Evolutionary conservation across 768 basidiomycete genomes (phyloP), one percentile per base, ranked within the genome.

Genomic region (Phlebiopsis gigantea): DNA sequence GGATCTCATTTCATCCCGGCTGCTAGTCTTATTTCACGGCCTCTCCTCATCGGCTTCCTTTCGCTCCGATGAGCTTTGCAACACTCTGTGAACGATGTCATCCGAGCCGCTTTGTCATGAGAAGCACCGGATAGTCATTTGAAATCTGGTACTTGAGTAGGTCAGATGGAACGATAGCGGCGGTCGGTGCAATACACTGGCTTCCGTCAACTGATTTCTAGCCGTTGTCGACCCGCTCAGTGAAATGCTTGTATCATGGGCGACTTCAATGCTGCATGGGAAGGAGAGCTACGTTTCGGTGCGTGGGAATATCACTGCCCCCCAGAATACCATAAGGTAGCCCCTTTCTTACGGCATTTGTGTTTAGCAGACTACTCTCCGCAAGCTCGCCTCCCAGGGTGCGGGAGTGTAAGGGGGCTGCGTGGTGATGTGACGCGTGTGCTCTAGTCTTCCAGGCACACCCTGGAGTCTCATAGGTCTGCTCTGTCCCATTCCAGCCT

Each of bases 381-480:
- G 42, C 51, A n/a, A 7, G 46, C 24, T 43, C 17, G 10, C 30
- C 57, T 58, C 57, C 50, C 57, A 58, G 57, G 57, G 39, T 53
- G 52, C 57, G 57, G 57, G 57, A 58, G 24, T 28, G 21, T 48
- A 29, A n/a, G 43, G 22, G 24, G 21, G 31, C 34, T 21, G 24
- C 49, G 21, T 12, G 26, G 22, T 29, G 47, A 42, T 51, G 42
- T 51, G 49, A 44, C 31, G 25, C 24, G 41, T 17, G 6, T 1
- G 48, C 26, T 21, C 34, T 41, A 19, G 50, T 25, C 31, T 43
- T 21, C 31, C 46, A 49, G 46, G 47, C 47, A 39, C 46, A 28
- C 9, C 24, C 28, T 57, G n/a, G 21, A 26, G 17, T 48, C 39
- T 48, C 30, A 29, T 30, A 9, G 26, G 47, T n/a, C 8, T 24